Conservation (phyloP, 1,284 basidiomycete species). For the Leccinum discolor region DNA sequence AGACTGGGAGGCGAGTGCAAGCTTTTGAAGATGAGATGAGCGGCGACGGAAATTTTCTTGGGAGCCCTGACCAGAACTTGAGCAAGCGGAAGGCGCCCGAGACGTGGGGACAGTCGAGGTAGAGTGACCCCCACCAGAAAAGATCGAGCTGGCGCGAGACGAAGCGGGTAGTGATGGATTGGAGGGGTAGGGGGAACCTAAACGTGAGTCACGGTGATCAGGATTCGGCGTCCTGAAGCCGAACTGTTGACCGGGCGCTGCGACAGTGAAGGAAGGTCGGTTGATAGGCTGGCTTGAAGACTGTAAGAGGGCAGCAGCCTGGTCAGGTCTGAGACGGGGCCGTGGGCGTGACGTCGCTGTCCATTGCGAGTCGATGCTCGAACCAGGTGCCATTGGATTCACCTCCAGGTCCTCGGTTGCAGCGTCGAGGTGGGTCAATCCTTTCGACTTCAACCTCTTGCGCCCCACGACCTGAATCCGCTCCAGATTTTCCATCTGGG, state of each 20-base stretch:
- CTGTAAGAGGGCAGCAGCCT: too few relatives aligned
- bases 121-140: background rate
- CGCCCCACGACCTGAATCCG: background rate
- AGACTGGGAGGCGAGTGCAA: background rate
- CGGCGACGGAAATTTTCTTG: background rate
- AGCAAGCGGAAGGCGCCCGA: background rate
- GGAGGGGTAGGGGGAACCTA: background rate
- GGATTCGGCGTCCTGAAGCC: background rate
- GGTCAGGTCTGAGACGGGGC: background rate
- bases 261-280: background rate
- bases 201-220: background rate
- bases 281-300: too few relatives aligned
- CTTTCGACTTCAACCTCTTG: too few relatives aligned
- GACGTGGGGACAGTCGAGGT: background rate
- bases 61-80: background rate
- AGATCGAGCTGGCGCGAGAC: background rate
- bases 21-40: background rate
- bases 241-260: background rate
- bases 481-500: background rate
- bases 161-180: background rate
- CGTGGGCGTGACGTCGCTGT: background rate
- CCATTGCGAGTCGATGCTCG: too few relatives aligned
- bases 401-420: too few relatives aligned
- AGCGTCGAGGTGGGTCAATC: too few relatives aligned
- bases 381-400: too few relatives aligned